These are phyloP conservation scores for Kodamaea ohmeri DNA, from an alignment of 1,139 yeast species.

Conservation along the genomic window DNA sequence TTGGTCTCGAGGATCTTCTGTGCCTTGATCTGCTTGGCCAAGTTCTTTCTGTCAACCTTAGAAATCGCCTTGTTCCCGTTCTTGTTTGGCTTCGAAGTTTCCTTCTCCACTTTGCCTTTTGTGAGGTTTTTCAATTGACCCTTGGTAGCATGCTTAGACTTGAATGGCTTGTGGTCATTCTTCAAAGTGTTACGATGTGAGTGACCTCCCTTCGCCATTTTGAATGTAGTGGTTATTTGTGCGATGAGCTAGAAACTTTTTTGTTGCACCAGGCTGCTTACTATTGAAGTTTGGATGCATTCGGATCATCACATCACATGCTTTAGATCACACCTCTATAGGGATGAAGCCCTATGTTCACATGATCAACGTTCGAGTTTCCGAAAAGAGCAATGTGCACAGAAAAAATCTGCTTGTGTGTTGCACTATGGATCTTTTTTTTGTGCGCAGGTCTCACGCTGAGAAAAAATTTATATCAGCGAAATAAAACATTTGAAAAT, in stretches of 20 bases:
- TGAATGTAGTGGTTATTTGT: slow-evolving; percentile 2
- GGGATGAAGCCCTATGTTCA: slow-evolving; percentile 4
- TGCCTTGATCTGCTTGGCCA: slow-evolving; percentile 73
- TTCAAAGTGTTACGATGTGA: slow-evolving; percentile 82
- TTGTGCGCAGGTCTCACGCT: slow-evolving; percentile 5
- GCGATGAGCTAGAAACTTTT: slow-evolving; percentile 14
- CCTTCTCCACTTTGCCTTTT: slow-evolving; percentile 88
- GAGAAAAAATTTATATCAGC: slow-evolving; percentile 7
- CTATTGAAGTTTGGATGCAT: slow-evolving; percentile 2
- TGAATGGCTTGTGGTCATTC: slow-evolving; percentile 84
- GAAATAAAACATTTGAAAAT: slow-evolving; percentile 11
- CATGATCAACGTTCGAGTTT: neutral
- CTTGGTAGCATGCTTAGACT: slow-evolving; percentile 88
- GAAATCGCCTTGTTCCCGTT: slow-evolving; percentile 38
- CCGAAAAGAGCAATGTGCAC: neutral
- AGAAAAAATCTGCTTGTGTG: neutral
- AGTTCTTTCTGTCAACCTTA: slow-evolving; percentile 75
- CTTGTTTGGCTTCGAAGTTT: slow-evolving; percentile 29
- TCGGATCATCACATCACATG: slow-evolving; percentile 5
- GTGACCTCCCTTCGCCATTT: slow-evolving; percentile 64
- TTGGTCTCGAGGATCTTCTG: slow-evolving; percentile 60
- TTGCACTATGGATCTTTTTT: slow-evolving; percentile 7
- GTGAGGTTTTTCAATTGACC: slow-evolving; percentile 74
- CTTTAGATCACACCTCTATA: neutral
- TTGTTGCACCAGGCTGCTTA: slow-evolving; percentile 2